Evolutionary conservation across 371 early-diverging fungal species (phyloP).

Genomic region (Lichtheimia ornata): DNA sequence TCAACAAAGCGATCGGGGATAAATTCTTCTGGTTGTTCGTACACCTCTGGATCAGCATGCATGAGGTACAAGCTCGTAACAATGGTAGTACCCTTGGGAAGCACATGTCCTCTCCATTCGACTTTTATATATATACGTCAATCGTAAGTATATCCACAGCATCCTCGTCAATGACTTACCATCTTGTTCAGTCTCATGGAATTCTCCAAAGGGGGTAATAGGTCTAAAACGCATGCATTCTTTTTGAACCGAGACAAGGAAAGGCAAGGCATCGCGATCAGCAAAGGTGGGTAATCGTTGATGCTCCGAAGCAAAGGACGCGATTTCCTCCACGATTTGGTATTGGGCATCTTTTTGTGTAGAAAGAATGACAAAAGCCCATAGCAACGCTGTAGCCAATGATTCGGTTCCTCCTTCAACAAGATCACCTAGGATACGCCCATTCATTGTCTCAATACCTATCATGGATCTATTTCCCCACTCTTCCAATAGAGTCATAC

Average conservation of each 20-base stretch:
- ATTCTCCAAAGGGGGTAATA: constrained; percentile 13
- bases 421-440: constrained; percentile 17
- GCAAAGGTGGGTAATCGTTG: constrained; percentile 13
- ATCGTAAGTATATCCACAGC: background rate
- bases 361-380: constrained; percentile 24
- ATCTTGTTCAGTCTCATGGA: constrained; percentile 16
- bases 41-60: constrained; percentile 14
- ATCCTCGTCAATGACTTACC: constrained; percentile 3
- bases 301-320: constrained; percentile 12
- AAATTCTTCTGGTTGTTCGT: constrained; percentile 20
- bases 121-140: background rate
- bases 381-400: constrained; percentile 16
- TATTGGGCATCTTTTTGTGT: constrained; percentile 24
- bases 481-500: background rate
- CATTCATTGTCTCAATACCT: no score
- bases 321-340: constrained; percentile 18
- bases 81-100: constrained; percentile 14
- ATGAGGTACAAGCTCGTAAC: constrained; percentile 19
- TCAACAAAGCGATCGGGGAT: constrained; percentile 18
- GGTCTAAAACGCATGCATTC: constrained; percentile 24
- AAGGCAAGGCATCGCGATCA: constrained; percentile 20
- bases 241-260: constrained; percentile 14
- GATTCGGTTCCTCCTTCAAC: constrained; percentile 25
- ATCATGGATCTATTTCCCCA: no score
- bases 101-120: constrained; percentile 11